Percentiles rank a stretch among this genome's conserved stretches.
These are phyloP conservation scores for Fusarium annulatum DNA, from an alignment of 2,329 filamentous ascomycete genomes.

Conservation along the genomic window DNA sequence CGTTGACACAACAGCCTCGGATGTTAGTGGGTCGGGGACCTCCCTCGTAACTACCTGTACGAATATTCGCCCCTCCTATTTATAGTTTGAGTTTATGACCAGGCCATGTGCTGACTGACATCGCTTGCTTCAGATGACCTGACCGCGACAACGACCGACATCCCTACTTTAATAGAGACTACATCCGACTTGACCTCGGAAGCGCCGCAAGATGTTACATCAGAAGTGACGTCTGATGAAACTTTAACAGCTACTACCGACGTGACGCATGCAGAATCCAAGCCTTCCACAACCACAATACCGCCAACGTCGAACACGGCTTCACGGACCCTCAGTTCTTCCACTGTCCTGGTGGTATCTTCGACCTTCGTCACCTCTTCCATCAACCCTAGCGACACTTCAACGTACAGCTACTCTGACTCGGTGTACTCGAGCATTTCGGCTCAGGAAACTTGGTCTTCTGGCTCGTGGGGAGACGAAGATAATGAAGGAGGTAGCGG, in stretches of 20 bases:
- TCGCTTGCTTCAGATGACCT: constrained; percentile 25
- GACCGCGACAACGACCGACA: constrained; percentile 32
- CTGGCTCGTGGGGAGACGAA: constrained; percentile 34
- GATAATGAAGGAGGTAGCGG: constrained; percentile 24
- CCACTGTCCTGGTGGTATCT: constrained; percentile 33
- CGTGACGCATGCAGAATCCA: constrained; percentile 11
- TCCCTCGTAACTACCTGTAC: constrained; percentile 37
- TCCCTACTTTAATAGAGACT: constrained; percentile 30
- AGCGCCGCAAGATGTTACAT: constrained; percentile 19
- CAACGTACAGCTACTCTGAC: constrained; percentile 34
- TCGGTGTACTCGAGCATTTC: constrained; percentile 42
- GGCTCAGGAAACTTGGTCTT: constrained; percentile 39
- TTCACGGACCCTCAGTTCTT: constrained; percentile 29
- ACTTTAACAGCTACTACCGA: constrained; percentile 27
- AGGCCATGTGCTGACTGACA: constrained; percentile 29
- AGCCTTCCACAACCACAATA: constrained; percentile 18
- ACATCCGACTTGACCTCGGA: constrained; percentile 32
- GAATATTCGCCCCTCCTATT: constrained; percentile 28
- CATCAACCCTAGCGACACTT: constrained; percentile 23
- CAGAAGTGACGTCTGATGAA: constrained; percentile 22
- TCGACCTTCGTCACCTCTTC: constrained; percentile 36
- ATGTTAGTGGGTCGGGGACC: constrained; percentile 32
- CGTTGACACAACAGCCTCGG: constrained; percentile 27
- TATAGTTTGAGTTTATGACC: constrained; percentile 21
- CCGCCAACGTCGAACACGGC: constrained; percentile 22